Evolutionary conservation across 352 stramenopile species (phyloP), one percentile per base, ranked within the genome.

Genomic region (Hyaloperonospora brassicae): DNA sequence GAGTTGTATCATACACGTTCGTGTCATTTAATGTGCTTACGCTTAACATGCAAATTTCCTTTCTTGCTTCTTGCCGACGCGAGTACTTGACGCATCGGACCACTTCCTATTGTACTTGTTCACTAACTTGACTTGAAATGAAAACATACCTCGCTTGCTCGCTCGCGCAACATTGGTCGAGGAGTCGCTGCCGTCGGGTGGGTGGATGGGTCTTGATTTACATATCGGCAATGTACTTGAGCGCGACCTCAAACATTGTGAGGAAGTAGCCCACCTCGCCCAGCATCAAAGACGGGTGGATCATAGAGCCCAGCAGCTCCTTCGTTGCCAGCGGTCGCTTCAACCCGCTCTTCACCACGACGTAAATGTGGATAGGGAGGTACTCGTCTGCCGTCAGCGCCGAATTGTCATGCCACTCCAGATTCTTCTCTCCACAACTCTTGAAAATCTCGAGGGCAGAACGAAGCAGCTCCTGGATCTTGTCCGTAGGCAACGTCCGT

Each of bases 191-290:
- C 17, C 17, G 17, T 17, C 17, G 17, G 17, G 17, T 17, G 17
- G 17, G 17, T 17, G 17, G 21, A 42, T n/a, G 21, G 14, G 21
- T 11, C 36, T 11, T 14, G 14, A 21, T 64, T 73, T 74, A 87
- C 73, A 88, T 88, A 50, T 92, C 79, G 46, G 76, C 81, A 67
- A 93, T 81, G 66, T 91, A 93, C 66, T 93, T 80, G 61, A 93
- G 72, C 31, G 83, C 83, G 59, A 89, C 83, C 50, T 90, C 80
- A 39, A 93, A 91, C 80, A 93, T 89, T 31, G 83, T 93, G 52
- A 93, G 76, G 57, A 89, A 89, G 58, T 93, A 93, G 23, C 83
- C 83, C 24, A 87, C 73, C 56, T 93, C 83, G 44, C 80, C 79
- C 27, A 88, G 62, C 78, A 91, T 89, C 61, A 85, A 71, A 17